phyloP scores from a whole-genome alignment of 495 filamentous ascomycete genomes.

The Margaritispora aquatica region DNA sequence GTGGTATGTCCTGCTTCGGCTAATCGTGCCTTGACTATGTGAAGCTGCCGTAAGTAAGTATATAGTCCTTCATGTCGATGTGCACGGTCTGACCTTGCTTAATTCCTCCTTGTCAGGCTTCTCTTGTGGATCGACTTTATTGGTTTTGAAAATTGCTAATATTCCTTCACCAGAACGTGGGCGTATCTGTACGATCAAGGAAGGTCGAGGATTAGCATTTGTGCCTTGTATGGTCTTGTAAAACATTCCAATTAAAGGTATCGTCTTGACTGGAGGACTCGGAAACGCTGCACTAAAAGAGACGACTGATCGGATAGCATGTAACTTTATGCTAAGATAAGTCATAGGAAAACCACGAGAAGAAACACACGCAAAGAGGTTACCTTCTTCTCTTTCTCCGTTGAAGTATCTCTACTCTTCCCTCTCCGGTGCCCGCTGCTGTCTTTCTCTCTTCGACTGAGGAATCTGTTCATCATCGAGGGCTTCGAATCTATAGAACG shows the following conservation, averaged over 20 bases:
- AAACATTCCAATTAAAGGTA: conserved; percentile 21
- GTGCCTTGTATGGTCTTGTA: conserved; percentile 23
- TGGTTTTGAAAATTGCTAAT: conserved; percentile 41
- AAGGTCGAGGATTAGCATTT: conserved; percentile 29
- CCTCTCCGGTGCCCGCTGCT: conserved; percentile 36
- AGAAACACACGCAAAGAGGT: conserved; percentile 2
- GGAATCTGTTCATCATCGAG: conserved; percentile 49
- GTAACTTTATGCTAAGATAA: conserved; percentile 4
- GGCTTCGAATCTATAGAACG: not conserved
- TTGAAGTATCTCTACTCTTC: conserved; percentile 19
- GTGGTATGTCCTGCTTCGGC: conserved; percentile 43
- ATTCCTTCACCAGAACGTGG: conserved; percentile 23
- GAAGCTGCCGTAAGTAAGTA: conserved; percentile 38
- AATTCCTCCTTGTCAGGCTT: conserved; percentile 48
- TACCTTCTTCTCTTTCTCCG: conserved; percentile 35
- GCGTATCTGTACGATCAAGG: conserved; percentile 32
- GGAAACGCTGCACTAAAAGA: conserved; percentile 26
- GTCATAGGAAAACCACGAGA: conserved; percentile 13
- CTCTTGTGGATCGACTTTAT: conserved; percentile 36
- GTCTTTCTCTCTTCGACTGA: conserved; percentile 67
- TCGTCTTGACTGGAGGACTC: conserved; percentile 21
- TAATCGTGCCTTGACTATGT: conserved; percentile 46
- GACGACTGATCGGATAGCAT: conserved; percentile 19
- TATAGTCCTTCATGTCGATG: not conserved
- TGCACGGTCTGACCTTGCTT: conserved; percentile 38